These are phyloP conservation scores for Lyophyllum semitale DNA, from an alignment of 768 basidiomycete species.

Conservation along the genomic window DNA sequence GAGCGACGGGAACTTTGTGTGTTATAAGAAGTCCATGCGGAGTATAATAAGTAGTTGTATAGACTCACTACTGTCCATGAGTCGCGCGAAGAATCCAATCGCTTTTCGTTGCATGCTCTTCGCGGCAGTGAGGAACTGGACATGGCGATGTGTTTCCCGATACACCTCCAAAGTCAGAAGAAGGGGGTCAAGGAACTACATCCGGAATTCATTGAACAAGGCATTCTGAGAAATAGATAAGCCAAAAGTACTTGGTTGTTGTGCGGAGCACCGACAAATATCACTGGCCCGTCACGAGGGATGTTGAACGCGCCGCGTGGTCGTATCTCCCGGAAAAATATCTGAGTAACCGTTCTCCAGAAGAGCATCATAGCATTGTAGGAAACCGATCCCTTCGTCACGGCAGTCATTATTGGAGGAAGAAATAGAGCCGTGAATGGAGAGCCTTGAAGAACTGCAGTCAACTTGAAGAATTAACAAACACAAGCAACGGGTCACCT, in stretches of 20 bases:
- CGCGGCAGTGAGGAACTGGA: constrained; percentile 87
- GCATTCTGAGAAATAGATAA: background rate
- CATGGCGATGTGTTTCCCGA: constrained; percentile 78
- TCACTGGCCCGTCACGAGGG: constrained; percentile 85
- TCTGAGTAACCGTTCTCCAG: constrained; percentile 83
- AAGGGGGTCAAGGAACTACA: constrained; percentile 89
- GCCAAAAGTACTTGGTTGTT: constrained; percentile 71
- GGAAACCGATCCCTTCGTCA: constrained; percentile 27
- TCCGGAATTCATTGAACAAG: constrained; percentile 16
- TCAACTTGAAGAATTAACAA: constrained; percentile 11
- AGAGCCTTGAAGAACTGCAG: background rate
- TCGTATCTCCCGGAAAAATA: constrained; percentile 96
- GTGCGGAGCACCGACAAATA: constrained; percentile 93
- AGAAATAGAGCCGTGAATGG: background rate
- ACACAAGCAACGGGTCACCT: constrained; percentile 9
- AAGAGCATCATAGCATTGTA: constrained; percentile 84
- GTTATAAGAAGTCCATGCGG: constrained; percentile 8
- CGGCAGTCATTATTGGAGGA: constrained; percentile 20
- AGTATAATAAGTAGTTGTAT: background rate
- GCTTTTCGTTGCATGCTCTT: constrained; percentile 81
- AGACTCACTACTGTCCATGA: constrained; percentile 85
- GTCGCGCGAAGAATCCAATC: constrained; percentile 77
- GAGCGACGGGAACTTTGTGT: constrained; percentile 81
- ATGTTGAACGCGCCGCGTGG: constrained; percentile 95
- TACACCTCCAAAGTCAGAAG: constrained; percentile 84